A percentile compares a stretch with the other conserved stretches of the same genome.
Evolutionary conservation across 2,329 filamentous ascomycete genomes (phyloP).

Genomic region (Penicillium concentricum): DNA sequence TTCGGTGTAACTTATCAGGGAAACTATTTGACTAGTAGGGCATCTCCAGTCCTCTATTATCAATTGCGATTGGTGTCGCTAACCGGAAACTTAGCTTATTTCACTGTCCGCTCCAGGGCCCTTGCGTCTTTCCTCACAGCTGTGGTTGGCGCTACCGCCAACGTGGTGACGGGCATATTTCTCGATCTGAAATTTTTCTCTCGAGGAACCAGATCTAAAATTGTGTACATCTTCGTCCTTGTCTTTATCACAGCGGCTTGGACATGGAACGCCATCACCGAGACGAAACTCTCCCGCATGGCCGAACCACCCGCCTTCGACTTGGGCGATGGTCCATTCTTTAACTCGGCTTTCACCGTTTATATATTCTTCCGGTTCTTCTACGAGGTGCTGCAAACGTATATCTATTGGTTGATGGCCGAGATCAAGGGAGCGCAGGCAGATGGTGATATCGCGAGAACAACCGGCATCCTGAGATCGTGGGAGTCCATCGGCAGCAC

Average conservation of each 20-base stretch:
- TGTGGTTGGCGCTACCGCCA: conserved; percentile 47
- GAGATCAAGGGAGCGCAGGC: conserved; percentile 26
- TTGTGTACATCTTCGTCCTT: conserved; percentile 46
- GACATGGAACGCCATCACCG: conserved; percentile 51
- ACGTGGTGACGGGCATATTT: conserved; percentile 12
- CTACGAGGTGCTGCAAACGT: conserved; percentile 55
- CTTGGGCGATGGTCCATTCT: conserved; percentile 24
- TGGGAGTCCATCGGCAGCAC: conserved; percentile 37
- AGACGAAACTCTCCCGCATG: conserved; percentile 49
- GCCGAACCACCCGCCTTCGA: conserved; percentile 45
- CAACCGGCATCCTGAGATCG: conserved; percentile 32
- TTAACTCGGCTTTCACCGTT: conserved; percentile 44
- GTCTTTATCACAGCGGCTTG: conserved; percentile 46
- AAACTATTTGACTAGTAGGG: conserved; percentile 49
- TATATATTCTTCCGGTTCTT: conserved; percentile 53
- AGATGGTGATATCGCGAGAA: conserved; percentile 33
- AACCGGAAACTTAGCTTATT: conserved; percentile 38
- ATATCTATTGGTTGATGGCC: conserved; percentile 53
- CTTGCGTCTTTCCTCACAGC: conserved; percentile 47
- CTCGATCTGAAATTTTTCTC: conserved; percentile 43
- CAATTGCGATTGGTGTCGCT: neutral
- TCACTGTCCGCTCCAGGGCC: conserved; percentile 51
- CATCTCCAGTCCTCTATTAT: neutral
- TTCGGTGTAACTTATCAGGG: conserved; percentile 54
- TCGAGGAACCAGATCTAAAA: conserved; percentile 45